Evolutionary conservation across 805 yeast genomes (phyloP).

Genomic region (Yarrowia sp.): DNA sequence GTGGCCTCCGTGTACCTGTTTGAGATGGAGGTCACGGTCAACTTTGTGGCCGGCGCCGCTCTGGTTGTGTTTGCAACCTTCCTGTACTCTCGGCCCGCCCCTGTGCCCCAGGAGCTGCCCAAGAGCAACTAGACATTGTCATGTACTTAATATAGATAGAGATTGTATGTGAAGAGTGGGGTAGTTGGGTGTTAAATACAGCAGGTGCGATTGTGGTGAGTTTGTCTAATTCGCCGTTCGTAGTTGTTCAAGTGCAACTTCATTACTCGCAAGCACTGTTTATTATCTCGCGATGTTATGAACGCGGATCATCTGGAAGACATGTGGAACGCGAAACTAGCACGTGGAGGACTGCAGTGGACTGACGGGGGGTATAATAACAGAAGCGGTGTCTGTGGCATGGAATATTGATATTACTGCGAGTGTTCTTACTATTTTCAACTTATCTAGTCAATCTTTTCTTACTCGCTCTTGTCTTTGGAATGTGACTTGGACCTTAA

Average conservation of each 20-base stretch:
- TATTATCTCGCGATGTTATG: not conserved
- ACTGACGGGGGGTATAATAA: too few species aligned
- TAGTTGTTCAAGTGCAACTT: too few species aligned
- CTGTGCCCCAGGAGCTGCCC: constrained; percentile 18
- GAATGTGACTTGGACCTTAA: not conserved
- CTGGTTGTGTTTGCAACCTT: constrained; percentile 52
- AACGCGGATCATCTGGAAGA: not conserved
- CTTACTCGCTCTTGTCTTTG: not conserved
- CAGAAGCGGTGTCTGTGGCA: too few species aligned
- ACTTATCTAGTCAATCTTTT: too few species aligned
- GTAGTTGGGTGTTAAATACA: too few species aligned
- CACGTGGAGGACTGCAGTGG: not conserved
- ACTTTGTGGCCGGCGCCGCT: constrained; percentile 51
- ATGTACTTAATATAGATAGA: constrained; percentile 22
- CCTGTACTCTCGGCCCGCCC: constrained; percentile 46
- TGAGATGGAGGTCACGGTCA: constrained; percentile 49
- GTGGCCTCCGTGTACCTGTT: constrained; percentile 52
- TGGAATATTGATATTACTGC: too few species aligned
- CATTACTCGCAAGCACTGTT: too few species aligned
- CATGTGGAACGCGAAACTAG: not conserved
- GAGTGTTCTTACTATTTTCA: too few species aligned
- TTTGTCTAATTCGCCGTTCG: too few species aligned
- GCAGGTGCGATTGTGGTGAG: too few species aligned
- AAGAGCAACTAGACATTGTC: constrained; percentile 30
- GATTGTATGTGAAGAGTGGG: not conserved